phyloP scores from a whole-genome alignment of 768 basidiomycete genomes.

The Hemileccinum impolitum region DNA sequence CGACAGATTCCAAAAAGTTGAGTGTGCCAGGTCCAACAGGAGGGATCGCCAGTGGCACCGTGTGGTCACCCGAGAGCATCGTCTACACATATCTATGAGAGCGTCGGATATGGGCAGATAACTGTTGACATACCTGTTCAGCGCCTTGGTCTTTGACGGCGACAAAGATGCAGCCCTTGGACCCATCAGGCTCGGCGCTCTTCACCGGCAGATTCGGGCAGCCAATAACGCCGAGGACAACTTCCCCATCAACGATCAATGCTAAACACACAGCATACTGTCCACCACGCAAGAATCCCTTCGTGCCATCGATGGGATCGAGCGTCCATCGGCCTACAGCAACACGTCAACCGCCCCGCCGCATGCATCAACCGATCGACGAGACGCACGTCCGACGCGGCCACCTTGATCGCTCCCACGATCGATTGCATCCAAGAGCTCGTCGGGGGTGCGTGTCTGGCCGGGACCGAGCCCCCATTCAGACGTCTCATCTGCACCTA shows the following conservation, averaged over 20 bases:
- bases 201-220: slow-evolving; percentile 86
- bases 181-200: slow-evolving; percentile 47
- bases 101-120: neutral
- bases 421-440: slow-evolving; percentile 85
- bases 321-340: slow-evolving; percentile 77
- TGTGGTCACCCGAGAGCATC: slow-evolving; percentile 48
- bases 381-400: slow-evolving; percentile 59
- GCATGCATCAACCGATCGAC: neutral
- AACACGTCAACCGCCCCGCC: neutral
- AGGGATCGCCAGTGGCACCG: slow-evolving; percentile 49
- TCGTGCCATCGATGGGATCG: slow-evolving; percentile 91
- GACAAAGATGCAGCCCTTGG: slow-evolving; percentile 78
- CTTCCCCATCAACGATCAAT: slow-evolving; percentile 72
- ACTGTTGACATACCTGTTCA: slow-evolving; percentile 48
- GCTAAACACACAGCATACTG: slow-evolving; percentile 93
- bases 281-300: slow-evolving; percentile 87
- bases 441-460: slow-evolving; percentile 45
- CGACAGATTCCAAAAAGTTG: slow-evolving; percentile 87
- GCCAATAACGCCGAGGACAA: slow-evolving; percentile 82
- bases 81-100: slow-evolving; percentile 35
- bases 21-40: slow-evolving; percentile 42
- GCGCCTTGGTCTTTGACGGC: slow-evolving; percentile 87
- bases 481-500: slow-evolving; percentile 50
- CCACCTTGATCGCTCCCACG: slow-evolving; percentile 76
- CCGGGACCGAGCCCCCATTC: slow-evolving; percentile 75